A percentile compares a stretch with the other conserved stretches of the same genome.
These are phyloP conservation scores for Fusarium mundagurra DNA, from an alignment of 2,329 filamentous ascomycete species.

Conservation along the genomic window DNA sequence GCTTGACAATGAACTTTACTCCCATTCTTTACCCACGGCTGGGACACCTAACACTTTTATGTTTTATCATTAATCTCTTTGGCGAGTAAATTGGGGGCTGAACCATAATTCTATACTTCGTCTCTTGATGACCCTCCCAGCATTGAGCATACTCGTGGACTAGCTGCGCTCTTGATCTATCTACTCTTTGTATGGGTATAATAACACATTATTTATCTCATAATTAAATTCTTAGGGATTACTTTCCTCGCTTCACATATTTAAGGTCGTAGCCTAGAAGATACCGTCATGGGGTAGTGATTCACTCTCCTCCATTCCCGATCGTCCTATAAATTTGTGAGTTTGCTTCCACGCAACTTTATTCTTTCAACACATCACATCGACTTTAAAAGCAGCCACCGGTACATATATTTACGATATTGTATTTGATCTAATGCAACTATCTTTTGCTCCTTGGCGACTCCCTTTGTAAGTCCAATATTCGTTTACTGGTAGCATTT, in stretches of 20 bases:
- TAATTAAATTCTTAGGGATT: too few species aligned
- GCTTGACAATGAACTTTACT: fast-evolving
- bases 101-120: too few species aligned
- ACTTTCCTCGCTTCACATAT: neutral
- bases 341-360: neutral
- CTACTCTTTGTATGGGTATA: too few species aligned
- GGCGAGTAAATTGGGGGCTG: neutral
- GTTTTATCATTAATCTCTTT: fast-evolving
- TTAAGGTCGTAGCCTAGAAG: too few species aligned
- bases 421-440: neutral
- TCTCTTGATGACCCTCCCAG: fast-evolving
- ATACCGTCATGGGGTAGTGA: neutral
- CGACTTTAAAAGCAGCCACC: fast-evolving
- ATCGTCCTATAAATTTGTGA: neutral
- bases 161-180: neutral
- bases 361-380: neutral
- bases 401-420: neutral
- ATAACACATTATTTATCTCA: fast-evolving
- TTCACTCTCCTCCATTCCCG: neutral
- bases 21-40: fast-evolving
- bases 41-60: neutral
- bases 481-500: fast-evolving
- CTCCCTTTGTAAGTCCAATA: neutral
- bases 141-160: neutral
- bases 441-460: neutral